Percentiles rank a stretch among this genome's conserved stretches.
Conservation (phyloP, 2,329 filamentous ascomycete genomes). For the Xenoacremonium recifei region DNA sequence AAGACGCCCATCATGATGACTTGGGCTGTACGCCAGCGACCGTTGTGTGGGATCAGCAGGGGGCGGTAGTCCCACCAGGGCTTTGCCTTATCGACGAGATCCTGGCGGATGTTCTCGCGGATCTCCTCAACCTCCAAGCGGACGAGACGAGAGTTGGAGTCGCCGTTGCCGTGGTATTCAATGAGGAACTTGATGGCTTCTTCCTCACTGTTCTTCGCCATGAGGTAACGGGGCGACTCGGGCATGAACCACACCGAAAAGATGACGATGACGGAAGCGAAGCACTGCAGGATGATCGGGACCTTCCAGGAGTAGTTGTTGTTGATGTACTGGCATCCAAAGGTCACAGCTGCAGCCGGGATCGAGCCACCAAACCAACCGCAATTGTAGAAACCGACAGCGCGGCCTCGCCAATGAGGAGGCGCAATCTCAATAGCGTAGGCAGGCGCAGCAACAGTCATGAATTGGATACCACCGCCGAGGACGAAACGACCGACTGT, state of each 20-base stretch:
- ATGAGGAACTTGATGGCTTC: slow-evolving; percentile 37
- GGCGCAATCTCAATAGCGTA: slow-evolving; percentile 24
- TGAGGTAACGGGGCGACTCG: slow-evolving; percentile 29
- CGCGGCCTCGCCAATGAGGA: slow-evolving; percentile 22
- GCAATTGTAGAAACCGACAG: slow-evolving; percentile 19
- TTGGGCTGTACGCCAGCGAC: slow-evolving; percentile 1
- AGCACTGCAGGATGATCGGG: slow-evolving; percentile 24
- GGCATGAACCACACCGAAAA: slow-evolving; percentile 24
- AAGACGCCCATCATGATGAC: neutral
- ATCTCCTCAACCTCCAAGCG: slow-evolving; percentile 42
- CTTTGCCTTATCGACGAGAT: slow-evolving; percentile 31
- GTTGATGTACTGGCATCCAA: slow-evolving; percentile 23
- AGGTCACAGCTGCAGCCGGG: slow-evolving; percentile 28
- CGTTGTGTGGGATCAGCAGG: slow-evolving; percentile 33
- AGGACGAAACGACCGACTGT: slow-evolving; percentile 17
- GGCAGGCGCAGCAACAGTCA: slow-evolving; percentile 15
- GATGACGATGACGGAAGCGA: slow-evolving; percentile 21
- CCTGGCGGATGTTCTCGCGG: slow-evolving; percentile 29
- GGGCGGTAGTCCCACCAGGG: slow-evolving; percentile 38
- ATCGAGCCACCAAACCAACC: slow-evolving; percentile 21
- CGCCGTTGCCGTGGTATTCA: slow-evolving; percentile 41
- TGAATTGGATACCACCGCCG: slow-evolving; percentile 17
- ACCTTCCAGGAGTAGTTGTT: slow-evolving; percentile 26
- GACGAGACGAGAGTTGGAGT: slow-evolving; percentile 38
- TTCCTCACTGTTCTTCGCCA: slow-evolving; percentile 31